Conservation (phyloP, 2,329 filamentous ascomycete genomes). For the Bretziella fagacearum region DNA sequence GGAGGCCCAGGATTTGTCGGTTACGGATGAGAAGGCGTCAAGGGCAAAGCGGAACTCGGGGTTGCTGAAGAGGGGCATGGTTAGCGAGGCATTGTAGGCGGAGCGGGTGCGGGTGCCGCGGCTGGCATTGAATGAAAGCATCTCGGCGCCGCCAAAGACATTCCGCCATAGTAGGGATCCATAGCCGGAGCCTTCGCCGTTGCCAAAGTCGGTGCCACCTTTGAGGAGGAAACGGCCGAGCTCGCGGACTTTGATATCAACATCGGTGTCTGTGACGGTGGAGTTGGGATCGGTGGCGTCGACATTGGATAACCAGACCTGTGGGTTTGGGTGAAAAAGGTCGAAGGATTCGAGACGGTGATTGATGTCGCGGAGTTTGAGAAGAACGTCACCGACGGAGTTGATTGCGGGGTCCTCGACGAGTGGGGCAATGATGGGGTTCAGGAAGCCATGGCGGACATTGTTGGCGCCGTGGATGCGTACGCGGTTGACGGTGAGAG, state of each 20-base stretch:
- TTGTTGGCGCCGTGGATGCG: slow-evolving; percentile 60
- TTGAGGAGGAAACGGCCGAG: slow-evolving; percentile 72
- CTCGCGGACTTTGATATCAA: slow-evolving; percentile 71
- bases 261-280: slow-evolving; percentile 60
- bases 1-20: slow-evolving; percentile 80
- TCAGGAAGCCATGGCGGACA: slow-evolving; percentile 70
- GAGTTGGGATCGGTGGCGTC: slow-evolving; percentile 46
- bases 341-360: slow-evolving; percentile 60
- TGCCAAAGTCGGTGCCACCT: slow-evolving; percentile 87
- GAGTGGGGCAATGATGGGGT: slow-evolving; percentile 63
- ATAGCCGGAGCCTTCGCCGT: slow-evolving; percentile 85
- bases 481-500: slow-evolving; percentile 55
- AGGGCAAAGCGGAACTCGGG: slow-evolving; percentile 65
- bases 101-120: slow-evolving; percentile 80
- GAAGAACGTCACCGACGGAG: slow-evolving; percentile 64
- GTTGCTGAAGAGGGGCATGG: slow-evolving; percentile 67
- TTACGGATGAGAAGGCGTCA: slow-evolving; percentile 67
- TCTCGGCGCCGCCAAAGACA: slow-evolving; percentile 85
- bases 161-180: slow-evolving; percentile 77
- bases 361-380: slow-evolving; percentile 51
- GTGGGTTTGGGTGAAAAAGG: slow-evolving; percentile 72
- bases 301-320: slow-evolving; percentile 66
- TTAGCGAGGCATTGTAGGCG: slow-evolving; percentile 74
- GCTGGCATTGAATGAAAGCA: slow-evolving; percentile 70
- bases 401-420: slow-evolving; percentile 44